A percentile compares a stretch with the other conserved stretches of the same genome.
Evolutionary conservation across 441 rosid species (phyloP).

Genomic region (Syzygium syzygioides): DNA sequence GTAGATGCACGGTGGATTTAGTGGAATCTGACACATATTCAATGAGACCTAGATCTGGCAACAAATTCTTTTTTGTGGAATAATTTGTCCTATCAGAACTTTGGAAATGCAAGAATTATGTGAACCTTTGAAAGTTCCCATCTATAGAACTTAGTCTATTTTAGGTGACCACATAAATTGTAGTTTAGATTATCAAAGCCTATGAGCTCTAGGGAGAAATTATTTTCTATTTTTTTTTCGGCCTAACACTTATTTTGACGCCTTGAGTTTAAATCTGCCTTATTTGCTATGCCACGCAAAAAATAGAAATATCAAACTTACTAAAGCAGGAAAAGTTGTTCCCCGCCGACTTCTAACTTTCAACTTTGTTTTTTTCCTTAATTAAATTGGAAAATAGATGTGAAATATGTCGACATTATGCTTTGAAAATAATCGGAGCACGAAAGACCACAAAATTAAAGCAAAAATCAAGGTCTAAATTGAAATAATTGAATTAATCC

Average conservation of each 20-base stretch:
- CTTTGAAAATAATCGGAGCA: not conserved
- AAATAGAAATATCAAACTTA: not conserved
- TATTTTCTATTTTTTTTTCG: not conserved
- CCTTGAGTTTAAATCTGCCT: not conserved
- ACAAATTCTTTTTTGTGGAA: not conserved
- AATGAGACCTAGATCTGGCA: not conserved
- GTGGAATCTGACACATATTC: not conserved
- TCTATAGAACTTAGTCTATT: not conserved
- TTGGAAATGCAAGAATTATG: not conserved
- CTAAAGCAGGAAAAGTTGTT: not conserved
- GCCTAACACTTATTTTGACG: not conserved
- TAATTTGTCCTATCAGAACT: not conserved
- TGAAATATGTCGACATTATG: not conserved
- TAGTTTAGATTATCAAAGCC: not conserved
- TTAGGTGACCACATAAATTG: not conserved
- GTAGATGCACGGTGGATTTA: not conserved
- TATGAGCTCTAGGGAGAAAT: not conserved
- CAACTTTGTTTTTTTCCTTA: not conserved
- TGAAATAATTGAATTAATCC: not conserved
- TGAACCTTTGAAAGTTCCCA: not conserved
- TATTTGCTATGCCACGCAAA: not conserved
- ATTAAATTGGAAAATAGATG: not conserved
- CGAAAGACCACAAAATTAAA: not conserved
- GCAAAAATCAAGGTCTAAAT: not conserved
- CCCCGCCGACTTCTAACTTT: not conserved